Evolutionary conservation across 441 rosid genomes (phyloP), one percentile per base, ranked within the genome.

Genomic region (Hypseocharis bilobata): DNA sequence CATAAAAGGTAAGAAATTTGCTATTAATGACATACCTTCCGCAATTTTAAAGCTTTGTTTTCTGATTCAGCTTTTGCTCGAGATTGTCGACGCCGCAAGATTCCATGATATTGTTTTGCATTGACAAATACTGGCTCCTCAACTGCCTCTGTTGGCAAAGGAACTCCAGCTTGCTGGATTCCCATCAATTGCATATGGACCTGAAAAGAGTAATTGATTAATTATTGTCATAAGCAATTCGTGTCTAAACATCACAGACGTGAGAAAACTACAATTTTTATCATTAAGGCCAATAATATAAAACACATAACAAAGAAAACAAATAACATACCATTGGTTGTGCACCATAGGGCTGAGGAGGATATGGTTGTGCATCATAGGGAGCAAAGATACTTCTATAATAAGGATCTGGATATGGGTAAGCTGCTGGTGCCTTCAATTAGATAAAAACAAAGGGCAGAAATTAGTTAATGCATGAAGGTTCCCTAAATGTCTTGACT

Each of bases 41-140:
- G 87, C 69, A 86, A 72, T 81, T 89, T 89, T 17, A 83, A 45
- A 25, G 36, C 69, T 80, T 85, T 89, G 28, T 82, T 80, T 67
- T 84, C 87, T 32, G 86, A 78, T 78, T 89, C 96, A 44, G 91
- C 91, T 78, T 88, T 92, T 66, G 96, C 98, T 60, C 98, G 88
- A 38, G 88, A 85, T 70, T 92, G 91, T 57, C 98, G 85, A 14
- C 98, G 90, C 63, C 98, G 80, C 80, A 92, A 73, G 77, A 92
- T 92, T 47, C 96, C 98, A 51, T 89, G 91, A 75, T 92, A 92
- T 67, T 92, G 98, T 74, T 89, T 89, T 62, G 98, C 98, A 68
- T 89, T 89, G 45, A 92, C 98, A 81, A 89, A 92, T 32, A 92
- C 93, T 56, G 98, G 98, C 63, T 92, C 98, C 70, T 92, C 98